Evolutionary conservation across 768 basidiomycete species (phyloP).

Genomic region (Obba rivulosa): DNA sequence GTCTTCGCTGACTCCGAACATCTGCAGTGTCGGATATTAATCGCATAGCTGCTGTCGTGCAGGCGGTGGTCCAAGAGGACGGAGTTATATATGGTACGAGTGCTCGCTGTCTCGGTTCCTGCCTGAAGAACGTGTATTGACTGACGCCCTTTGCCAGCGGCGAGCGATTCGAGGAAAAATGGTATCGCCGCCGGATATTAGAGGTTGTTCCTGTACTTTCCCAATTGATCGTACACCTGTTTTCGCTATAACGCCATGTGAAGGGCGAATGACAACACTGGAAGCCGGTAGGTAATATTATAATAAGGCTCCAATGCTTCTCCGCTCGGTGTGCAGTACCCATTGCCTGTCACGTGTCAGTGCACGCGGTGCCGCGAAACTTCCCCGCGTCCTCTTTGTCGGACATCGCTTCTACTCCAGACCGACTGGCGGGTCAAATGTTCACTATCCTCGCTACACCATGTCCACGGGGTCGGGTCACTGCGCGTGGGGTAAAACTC

Average conservation of each 20-base stretch:
- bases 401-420: not conserved
- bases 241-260: too few species aligned
- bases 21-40: constrained; percentile 56
- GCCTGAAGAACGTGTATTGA: constrained; percentile 1
- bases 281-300: too few species aligned
- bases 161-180: constrained; percentile 89
- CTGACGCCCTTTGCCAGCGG: constrained; percentile 40
- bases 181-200: constrained; percentile 88
- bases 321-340: not conserved
- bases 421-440: too few species aligned
- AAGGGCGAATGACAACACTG: too few species aligned
- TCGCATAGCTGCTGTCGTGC: constrained; percentile 71
- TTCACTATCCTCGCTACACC: too few species aligned
- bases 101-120: not conserved
- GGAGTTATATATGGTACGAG: constrained; percentile 55
- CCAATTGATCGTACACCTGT: not conserved
- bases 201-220: not conserved
- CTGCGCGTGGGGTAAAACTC: constrained; percentile 7
- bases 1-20: not conserved
- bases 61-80: constrained; percentile 51
- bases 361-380: too few species aligned
- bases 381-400: not conserved
- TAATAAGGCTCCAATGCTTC: not conserved
- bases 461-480: not conserved
- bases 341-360: not conserved